These are phyloP conservation scores for Sugiyamaella japonica DNA, from an alignment of 1,139 yeast species.

Conservation along the genomic window DNA sequence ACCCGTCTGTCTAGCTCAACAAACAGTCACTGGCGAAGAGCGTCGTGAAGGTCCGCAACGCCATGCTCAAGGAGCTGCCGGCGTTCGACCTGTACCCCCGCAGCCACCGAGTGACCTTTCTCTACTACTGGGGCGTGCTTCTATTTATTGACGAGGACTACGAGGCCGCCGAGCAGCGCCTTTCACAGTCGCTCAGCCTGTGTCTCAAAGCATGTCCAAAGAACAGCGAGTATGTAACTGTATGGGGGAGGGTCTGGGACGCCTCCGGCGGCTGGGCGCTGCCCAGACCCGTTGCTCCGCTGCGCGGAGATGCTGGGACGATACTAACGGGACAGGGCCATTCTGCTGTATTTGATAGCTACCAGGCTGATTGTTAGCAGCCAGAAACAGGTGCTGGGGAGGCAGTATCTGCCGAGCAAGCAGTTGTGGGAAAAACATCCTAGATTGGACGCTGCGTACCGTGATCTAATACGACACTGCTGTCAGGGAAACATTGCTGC, in stretches of 20 bases:
- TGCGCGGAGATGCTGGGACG: background rate
- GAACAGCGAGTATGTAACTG: conserved; percentile 40
- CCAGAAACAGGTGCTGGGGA: conserved; percentile 4
- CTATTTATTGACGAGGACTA: conserved; percentile 65
- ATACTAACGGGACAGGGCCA: conserved; percentile 23
- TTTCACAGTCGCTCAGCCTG: conserved; percentile 50
- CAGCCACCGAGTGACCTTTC: conserved; percentile 58
- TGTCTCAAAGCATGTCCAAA: conserved; percentile 35
- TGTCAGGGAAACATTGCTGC: conserved; percentile 54
- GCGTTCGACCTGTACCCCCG: conserved; percentile 48
- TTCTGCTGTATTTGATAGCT: conserved; percentile 44
- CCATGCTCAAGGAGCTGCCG: conserved; percentile 56
- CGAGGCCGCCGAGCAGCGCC: conserved; percentile 49
- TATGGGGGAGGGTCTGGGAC: background rate
- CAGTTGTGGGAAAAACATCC: conserved; percentile 52
- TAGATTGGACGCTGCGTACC: conserved; percentile 47
- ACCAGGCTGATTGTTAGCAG: conserved; percentile 35
- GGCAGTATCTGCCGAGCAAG: conserved; percentile 37
- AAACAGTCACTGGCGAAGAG: conserved; percentile 78
- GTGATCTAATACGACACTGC: conserved; percentile 52
- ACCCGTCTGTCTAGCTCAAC: conserved; percentile 42
- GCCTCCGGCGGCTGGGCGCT: background rate
- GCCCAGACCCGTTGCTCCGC: background rate
- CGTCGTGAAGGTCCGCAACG: conserved; percentile 68
- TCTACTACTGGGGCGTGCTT: conserved; percentile 66